Evolutionary conservation across 2,329 filamentous ascomycete genomes (phyloP), one percentile per base, ranked within the genome.

Genomic region (Monilinia laxa): DNA sequence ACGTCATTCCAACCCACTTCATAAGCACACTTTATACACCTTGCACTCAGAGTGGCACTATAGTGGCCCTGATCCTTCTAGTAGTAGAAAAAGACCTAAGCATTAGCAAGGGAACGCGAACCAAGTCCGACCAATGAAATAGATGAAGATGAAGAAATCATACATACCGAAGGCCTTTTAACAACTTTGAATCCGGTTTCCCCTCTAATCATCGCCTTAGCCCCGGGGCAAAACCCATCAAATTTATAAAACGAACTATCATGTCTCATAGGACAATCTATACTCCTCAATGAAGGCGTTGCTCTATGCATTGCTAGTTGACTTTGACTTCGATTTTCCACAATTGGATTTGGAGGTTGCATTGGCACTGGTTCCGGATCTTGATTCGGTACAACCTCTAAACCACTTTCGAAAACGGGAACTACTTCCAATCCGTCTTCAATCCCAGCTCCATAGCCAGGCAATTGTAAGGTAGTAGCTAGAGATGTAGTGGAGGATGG

Each of bases 211-310:
- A 74, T 70, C 18, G 65, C 64, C 54, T 69, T 72, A 2, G 75
- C 72, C 6, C 75, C 75, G 1, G 75, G 74, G 64, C 75, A 76
- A 49, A 76, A 76, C 2, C 75, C 75, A 16, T 72, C 73, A 57
- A 72, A 73, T 57, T 70, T 73, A 66, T 71, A 75, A 60, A 76
- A 76, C 1, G 75, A 76, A 42, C 67, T 70, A 69, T 75, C 73
- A 38, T 72, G 71, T 16, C 69, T 67, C 54, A 76, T 74, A 5
- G 71, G 73, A 59, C 70, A 69, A 38, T 75, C 72, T 25, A 73
- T 70, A 16, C 71, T 72, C 49, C 68, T 73, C 52, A 73, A 56
- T 6, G 74, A 74, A 10, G 71, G 56, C 9, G 70, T 68, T 9
- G 71, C 58, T 51, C 58, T 69, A 28, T 71, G 64, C n/a, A 72